A percentile compares a stretch with the other conserved stretches of the same genome.
These are phyloP conservation scores for Nakazawaea siamensis DNA, from an alignment of 805 yeast genomes.

Conservation along the genomic window DNA sequence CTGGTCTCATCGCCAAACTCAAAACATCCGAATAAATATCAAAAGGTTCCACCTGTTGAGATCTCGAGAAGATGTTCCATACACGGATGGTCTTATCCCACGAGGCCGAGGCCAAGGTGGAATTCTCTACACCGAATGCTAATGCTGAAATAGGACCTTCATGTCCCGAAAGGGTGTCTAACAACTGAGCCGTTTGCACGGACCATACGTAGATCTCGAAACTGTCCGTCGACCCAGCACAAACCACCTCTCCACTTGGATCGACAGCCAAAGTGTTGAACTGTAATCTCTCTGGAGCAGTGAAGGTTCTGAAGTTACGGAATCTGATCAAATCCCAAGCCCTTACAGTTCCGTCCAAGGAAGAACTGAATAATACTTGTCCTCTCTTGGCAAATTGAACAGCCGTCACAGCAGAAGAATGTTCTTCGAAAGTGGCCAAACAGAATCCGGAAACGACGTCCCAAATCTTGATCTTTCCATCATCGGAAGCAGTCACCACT, in stretches of 20 bases:
- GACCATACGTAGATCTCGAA: slow-evolving; percentile 95
- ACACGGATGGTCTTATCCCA: slow-evolving; percentile 95
- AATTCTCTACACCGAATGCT: slow-evolving; percentile 74
- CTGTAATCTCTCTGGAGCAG: slow-evolving; percentile 83
- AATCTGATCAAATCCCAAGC: slow-evolving; percentile 95
- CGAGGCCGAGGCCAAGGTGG: slow-evolving; percentile 78
- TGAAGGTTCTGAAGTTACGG: slow-evolving; percentile 90
- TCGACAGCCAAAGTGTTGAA: slow-evolving; percentile 89
- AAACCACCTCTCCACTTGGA: slow-evolving; percentile 94
- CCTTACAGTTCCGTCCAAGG: slow-evolving; percentile 92
- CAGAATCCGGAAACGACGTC: slow-evolving; percentile 90
- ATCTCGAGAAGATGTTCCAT: slow-evolving; percentile 87
- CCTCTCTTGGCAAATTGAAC: slow-evolving; percentile 85
- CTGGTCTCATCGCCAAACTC: slow-evolving; percentile 80
- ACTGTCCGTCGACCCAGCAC: slow-evolving; percentile 87
- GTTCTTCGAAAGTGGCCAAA: slow-evolving; percentile 86
- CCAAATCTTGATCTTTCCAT: slow-evolving; percentile 96
- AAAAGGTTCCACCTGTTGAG: slow-evolving; percentile 85
- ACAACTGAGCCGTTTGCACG: slow-evolving; percentile 87
- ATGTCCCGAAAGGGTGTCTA: slow-evolving; percentile 87
- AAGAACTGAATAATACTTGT: slow-evolving; percentile 83
- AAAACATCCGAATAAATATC: slow-evolving; percentile 80
- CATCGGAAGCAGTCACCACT: slow-evolving; percentile 90
- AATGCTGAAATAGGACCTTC: slow-evolving; percentile 91
- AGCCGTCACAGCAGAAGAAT: slow-evolving; percentile 80